These are phyloP conservation scores for Pythium catenulatum DNA, from an alignment of 352 stramenopile genomes.

Conservation along the genomic window DNA sequence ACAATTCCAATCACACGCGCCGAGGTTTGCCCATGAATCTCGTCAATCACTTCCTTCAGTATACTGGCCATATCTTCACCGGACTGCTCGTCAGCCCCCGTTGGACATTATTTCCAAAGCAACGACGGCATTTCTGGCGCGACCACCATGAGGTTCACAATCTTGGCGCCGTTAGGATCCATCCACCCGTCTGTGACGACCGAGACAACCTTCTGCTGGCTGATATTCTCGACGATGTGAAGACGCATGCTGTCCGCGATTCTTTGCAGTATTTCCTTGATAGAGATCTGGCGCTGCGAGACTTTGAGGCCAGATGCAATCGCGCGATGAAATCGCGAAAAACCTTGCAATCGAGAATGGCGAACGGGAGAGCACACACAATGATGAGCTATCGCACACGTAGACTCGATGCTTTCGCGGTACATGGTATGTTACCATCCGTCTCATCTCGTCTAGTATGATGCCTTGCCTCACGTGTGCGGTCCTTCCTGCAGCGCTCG, in stretches of 20 bases:
- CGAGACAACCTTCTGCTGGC: not conserved
- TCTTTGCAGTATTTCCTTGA: not conserved
- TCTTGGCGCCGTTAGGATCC: slow-evolving; percentile 22
- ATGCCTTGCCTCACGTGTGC: no score
- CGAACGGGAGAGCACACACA: slow-evolving; percentile 12
- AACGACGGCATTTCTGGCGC: slow-evolving; percentile 15
- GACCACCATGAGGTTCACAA: slow-evolving; percentile 28
- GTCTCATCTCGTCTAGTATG: no score
- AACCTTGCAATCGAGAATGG: not conserved
- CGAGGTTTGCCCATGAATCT: not conserved
- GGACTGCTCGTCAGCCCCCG: not conserved
- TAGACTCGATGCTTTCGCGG: no score
- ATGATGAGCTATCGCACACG: slow-evolving; percentile 15
- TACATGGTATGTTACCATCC: no score
- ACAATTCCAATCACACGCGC: slow-evolving; percentile 10
- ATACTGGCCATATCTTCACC: not conserved
- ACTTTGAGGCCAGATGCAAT: not conserved
- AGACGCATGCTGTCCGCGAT: not conserved
- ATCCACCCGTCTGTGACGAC: slow-evolving; percentile 31
- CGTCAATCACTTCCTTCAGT: not conserved
- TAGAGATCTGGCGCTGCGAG: not conserved
- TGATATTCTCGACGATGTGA: not conserved
- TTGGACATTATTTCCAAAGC: slow-evolving; percentile 9
- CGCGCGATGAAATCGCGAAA: not conserved
- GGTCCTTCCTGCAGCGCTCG: no score